Base-by-base conservation (phyloP, 2,329 filamentous ascomycete genomes). In the Knoxdaviesia capensis region DNA sequence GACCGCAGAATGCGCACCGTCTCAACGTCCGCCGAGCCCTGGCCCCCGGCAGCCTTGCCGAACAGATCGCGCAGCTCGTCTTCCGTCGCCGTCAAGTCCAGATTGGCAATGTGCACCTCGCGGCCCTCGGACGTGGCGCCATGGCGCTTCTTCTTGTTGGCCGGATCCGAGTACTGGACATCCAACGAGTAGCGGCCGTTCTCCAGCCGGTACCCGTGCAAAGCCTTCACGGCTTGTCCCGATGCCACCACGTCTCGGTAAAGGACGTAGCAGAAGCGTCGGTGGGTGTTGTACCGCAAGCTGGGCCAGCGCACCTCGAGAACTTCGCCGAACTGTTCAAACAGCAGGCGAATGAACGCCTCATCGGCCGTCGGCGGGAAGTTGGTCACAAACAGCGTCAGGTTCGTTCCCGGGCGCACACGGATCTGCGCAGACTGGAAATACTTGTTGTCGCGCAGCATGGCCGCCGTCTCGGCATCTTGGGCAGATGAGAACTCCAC, bases 241-340 rank as follows among this genome's bases (percentile, higher is more conserved):
- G 86, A 83, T 41, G 73, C 71, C n/a, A 68, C 66, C 3, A 69
- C 59, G 32, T 75, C 74, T 39, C 76, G 69, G 55, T 94, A 94
- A n/a, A 92, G 84, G 6, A 94, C 69, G 57, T 98, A 98, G 63
- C 87, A 94, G 62, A 98, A 98, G 29, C 90, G 80, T 32, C 90
- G 82, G 50, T 83, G 78, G 2, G 80, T 78, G 52, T 94, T 88
- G 57, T 71, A 86, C 56, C 92, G 92, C 41, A 98, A 71, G 44
- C 85, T 94, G 2, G 90, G 90, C 61, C 90, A 90, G 28, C 90
- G 79, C 41, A 96, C 70, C 52, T 79, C 83, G 43, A 93, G 67
- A 43, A 98, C 77, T 37, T 88, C 75, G 37, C 90, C 90, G 52
- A 78, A 88, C 44, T 73, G 65, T 46, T 69, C 66, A 58, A 88